Base-by-base conservation (phyloP, 345 rosid genomes). In the Stellera chamaejasme region DNA sequence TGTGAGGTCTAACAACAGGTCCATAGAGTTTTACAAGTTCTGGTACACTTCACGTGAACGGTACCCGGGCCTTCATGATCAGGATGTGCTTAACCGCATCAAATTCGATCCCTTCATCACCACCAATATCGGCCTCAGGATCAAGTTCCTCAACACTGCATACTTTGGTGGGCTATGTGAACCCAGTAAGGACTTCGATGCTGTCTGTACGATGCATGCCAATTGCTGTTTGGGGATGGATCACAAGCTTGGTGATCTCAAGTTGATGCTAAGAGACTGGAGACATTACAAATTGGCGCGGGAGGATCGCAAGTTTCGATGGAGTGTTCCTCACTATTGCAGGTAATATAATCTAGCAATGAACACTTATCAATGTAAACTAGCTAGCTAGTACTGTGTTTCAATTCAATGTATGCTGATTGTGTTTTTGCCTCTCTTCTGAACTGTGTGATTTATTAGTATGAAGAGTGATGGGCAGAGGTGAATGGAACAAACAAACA, bases 181-280 rank as follows among this genome's bases (percentile, higher is more conserved):
- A 61, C 69, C 71, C 0, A 67, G 82, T 64, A 70, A 41, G 67
- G 84, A 90, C 55, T 65, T 87, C 27, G 76, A 76, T 54, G 28
- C 67, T 19, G 84, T 77, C 13, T 90, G 92, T 58, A 90, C 95
- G 0, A 80, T 90, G 90, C 95, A 90, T 63, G 95, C 86, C 15
- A 90, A 90, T 68, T 90, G 95, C 56, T 90, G 97, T 28, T 43
- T 71, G 52, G 97, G 95, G 13, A 50, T 82, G 48, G 62, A 69
- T n/a, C 78, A 54, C 50, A 90, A 86, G 66, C 53, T 90, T 55
- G 62, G 61, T 58, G 93, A 87, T 63, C 86, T 90, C 11, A 59
- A 56, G 41, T 59, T 77, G 10, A 66, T 78, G 66, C 90, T 90
- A 58, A 58, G 70, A 43, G 87, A 87, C 48, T 90, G 93, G 92